Base-by-base conservation (phyloP, 1,284 basidiomycete species). In the Ceratobasidium sp. region DNA sequence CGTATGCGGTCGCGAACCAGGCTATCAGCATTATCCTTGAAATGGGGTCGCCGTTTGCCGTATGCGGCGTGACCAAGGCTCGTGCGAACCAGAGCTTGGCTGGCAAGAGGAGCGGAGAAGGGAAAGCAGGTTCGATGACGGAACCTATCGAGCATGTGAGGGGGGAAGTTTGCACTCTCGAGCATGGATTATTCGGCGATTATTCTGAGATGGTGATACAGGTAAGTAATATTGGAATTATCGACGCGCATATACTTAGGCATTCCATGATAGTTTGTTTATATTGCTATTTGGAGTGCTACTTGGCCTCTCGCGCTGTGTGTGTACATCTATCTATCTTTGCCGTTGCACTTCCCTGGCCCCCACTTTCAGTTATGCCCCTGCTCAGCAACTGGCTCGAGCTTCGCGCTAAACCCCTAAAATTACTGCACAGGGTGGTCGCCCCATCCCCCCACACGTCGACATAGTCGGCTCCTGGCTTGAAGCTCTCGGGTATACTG, bases 391-490 rank as follows among this genome's bases (percentile, higher is more conserved):
- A 98, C 81, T 88, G 95, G 81, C 84, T 99, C 77, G 98, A 99
- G 82, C 82, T 96, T 8, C 89, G 96, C 35, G 93, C 91, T 0
- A 97, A 99, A 96, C 97, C 1, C 91, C 97, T 86, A 99, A 99
- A 84, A 92, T 99, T 79, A 90, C 91, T 7, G 88, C 91, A 14
- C 96, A 98, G 79, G 87, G 89, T 62, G 88, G 95, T 13, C 87
- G 95, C n/a, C 95, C 97, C 0, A 86, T 98, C 47, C 96, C 97
- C 0, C 83, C 85, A 16, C 89, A 96, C 9, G 91, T 92, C 13
- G 96, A 98, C 79, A 92, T 91, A 5, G 95, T 98, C 76, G 97
- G 97, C 0, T 92, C 95, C 0, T 99, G 97, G 97, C 87, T 98
- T 49, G 91, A 96, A 73, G 89, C 91, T 5, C 84, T 99, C 76